Base-by-base conservation (phyloP, 2,329 filamentous ascomycete species). In the Exophiala xenobiotica region DNA sequence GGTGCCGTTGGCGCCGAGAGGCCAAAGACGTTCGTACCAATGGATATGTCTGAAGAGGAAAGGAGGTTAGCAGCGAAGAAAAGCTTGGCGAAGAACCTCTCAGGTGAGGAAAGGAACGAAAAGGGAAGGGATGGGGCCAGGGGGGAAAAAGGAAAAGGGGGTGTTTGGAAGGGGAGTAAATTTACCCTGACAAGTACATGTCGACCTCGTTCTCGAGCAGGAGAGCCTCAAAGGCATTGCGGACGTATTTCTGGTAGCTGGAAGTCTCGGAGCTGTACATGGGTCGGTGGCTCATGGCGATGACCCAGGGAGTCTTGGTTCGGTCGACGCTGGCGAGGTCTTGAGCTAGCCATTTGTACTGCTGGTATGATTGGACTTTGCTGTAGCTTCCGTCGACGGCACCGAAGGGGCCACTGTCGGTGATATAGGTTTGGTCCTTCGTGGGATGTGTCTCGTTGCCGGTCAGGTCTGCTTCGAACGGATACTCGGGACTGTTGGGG, bases 331-430 rank as follows among this genome's bases (percentile, higher is more conserved):
- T 64, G 3, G 67, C 70, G 11, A 78, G 66, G 44, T 78, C 75
- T n/a, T 67, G 64, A 39, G 67, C 66, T 4, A 76, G 65, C 74
- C 76, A 78, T 42, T 73, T 63, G 59, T 72, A 73, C 62, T 78
- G 74, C 61, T 72, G 66, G 57, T 76, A 78, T 4, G 69, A 64
- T 54, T 68, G 66, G 53, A 70, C 75, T 52, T 69, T 66, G 33
- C 69, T 67, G 60, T 68, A 69, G 37, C 64, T 64, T 31, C 68
- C 69, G 48, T 67, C 64, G 23, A 78, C 70, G 12, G 54, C 52
- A 37, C 76, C 75, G 54, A 79, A 79, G 3, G 76, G 76, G 3
- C 77, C 76, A 33, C 65, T 69, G 63, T 78, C 74, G 3, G 76
- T 78, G 18, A 71, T 56, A 52, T 62, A 76, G 4, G 76, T 78